These are phyloP conservation scores for Hypoxylon subgilvum DNA, from an alignment of 495 filamentous ascomycete genomes.

Conservation along the genomic window DNA sequence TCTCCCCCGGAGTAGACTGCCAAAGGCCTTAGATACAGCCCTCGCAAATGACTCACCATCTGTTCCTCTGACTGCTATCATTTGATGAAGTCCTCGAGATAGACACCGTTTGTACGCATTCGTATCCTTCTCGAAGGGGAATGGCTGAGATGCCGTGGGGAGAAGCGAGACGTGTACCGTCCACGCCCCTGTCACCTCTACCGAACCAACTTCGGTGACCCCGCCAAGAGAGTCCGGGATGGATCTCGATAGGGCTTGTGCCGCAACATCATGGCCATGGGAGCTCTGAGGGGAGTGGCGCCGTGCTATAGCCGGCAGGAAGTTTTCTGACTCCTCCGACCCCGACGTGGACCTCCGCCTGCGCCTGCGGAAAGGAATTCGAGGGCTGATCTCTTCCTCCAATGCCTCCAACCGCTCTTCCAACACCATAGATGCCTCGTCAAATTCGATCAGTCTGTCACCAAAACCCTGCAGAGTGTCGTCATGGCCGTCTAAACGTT, in stretches of 20 bases:
- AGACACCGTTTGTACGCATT: slow-evolving; percentile 63
- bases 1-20: slow-evolving; percentile 53
- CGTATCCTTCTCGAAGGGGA: slow-evolving; percentile 65
- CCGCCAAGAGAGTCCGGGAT: slow-evolving; percentile 16
- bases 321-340: slow-evolving; percentile 37
- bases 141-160: slow-evolving; percentile 56
- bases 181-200: slow-evolving; percentile 48
- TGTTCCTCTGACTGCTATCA: slow-evolving; percentile 55
- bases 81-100: slow-evolving; percentile 61
- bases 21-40: slow-evolving; percentile 57
- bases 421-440: slow-evolving; percentile 57
- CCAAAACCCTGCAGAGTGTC: slow-evolving; percentile 50
- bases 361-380: slow-evolving; percentile 32
- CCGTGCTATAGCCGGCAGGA: slow-evolving; percentile 24
- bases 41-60: slow-evolving; percentile 54
- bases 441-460: slow-evolving; percentile 53
- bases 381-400: slow-evolving; percentile 38
- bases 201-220: neutral
- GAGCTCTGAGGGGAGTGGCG: slow-evolving; percentile 3
- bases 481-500: slow-evolving; percentile 49
- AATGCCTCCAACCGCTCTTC: slow-evolving; percentile 58
- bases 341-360: slow-evolving; percentile 40
- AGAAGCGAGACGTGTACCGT: slow-evolving; percentile 63
- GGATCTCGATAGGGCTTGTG: slow-evolving; percentile 10
- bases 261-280: slow-evolving; percentile 7